phyloP scores from a whole-genome alignment of 1,284 basidiomycete genomes.

The Leccinum fuscescens region DNA sequence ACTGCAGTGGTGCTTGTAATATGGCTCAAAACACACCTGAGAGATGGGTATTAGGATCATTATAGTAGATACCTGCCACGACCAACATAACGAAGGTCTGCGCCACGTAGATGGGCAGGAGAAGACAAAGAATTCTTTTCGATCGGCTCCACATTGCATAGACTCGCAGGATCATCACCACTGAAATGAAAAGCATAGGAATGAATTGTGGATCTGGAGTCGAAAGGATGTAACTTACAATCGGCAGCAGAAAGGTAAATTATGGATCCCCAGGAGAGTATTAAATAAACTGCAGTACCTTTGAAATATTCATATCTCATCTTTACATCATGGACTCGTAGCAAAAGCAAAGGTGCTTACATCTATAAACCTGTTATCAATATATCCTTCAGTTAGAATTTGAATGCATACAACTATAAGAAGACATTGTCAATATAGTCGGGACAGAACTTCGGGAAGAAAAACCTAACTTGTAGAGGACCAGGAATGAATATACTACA shows the following conservation, averaged over 20 bases:
- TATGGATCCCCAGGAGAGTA: background rate
- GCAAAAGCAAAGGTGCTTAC: background rate
- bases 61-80: background rate
- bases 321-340: background rate
- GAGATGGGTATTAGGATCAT: background rate
- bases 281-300: background rate
- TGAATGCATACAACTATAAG: background rate
- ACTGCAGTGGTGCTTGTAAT: background rate
- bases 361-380: background rate
- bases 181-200: background rate
- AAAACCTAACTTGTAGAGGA: background rate
- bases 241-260: background rate
- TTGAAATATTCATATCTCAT: background rate
- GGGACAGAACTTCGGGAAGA: no score
- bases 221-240: background rate
- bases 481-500: background rate
- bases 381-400: background rate
- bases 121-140: background rate
- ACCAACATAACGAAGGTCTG: background rate
- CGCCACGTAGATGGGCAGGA: background rate
- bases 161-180: background rate
- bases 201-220: background rate
- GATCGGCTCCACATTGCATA: conserved; percentile 1
- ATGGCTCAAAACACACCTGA: background rate
- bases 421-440: background rate